A percentile compares a stretch with the other conserved stretches of the same genome.
These are phyloP conservation scores for Boletus rubroflammeus DNA, from an alignment of 768 basidiomycete species.

Conservation along the genomic window DNA sequence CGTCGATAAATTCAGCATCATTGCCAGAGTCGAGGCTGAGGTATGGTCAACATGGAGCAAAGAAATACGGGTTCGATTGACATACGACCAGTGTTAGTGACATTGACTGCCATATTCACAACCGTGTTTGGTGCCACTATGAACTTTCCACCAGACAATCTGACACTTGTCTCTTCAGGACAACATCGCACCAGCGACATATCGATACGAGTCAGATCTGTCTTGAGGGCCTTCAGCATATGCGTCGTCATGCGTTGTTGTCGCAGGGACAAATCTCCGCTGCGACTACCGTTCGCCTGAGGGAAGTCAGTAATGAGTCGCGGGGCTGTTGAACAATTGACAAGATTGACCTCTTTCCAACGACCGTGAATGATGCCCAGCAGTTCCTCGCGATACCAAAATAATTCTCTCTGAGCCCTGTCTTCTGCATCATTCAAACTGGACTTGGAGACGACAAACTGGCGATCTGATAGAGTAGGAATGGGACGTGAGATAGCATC, in stretches of 20 bases:
- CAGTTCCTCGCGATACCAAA: slow-evolving; percentile 95
- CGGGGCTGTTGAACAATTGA: not conserved
- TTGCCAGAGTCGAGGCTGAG: slow-evolving; percentile 49
- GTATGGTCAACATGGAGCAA: slow-evolving; percentile 7
- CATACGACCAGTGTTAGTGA: slow-evolving; percentile 71
- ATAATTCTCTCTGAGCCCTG: slow-evolving; percentile 68
- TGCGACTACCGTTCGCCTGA: slow-evolving; percentile 75
- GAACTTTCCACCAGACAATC: slow-evolving; percentile 38
- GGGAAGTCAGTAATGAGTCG: slow-evolving; percentile 1
- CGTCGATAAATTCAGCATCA: slow-evolving; percentile 51
- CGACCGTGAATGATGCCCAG: slow-evolving; percentile 62
- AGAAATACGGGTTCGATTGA: slow-evolving; percentile 5
- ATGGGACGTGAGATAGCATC: slow-evolving; percentile 62
- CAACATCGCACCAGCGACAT: slow-evolving; percentile 45
- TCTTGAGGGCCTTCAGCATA: slow-evolving; percentile 76
- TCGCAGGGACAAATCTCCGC: slow-evolving; percentile 74
- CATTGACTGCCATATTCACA: slow-evolving; percentile 50
- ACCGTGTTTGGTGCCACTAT: slow-evolving; percentile 58
- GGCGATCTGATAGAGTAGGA: slow-evolving; percentile 81
- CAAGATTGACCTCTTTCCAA: slow-evolving; percentile 76
- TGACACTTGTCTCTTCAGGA: slow-evolving; percentile 14
- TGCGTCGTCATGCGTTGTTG: slow-evolving; percentile 70
- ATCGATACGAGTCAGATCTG: slow-evolving; percentile 59
- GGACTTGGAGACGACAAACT: slow-evolving; percentile 84
- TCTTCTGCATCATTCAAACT: slow-evolving; percentile 58